A percentile compares a stretch with the other conserved stretches of the same genome.
phyloP scores from a whole-genome alignment of 805 yeast species.

The Pichia eremophila region DNA sequence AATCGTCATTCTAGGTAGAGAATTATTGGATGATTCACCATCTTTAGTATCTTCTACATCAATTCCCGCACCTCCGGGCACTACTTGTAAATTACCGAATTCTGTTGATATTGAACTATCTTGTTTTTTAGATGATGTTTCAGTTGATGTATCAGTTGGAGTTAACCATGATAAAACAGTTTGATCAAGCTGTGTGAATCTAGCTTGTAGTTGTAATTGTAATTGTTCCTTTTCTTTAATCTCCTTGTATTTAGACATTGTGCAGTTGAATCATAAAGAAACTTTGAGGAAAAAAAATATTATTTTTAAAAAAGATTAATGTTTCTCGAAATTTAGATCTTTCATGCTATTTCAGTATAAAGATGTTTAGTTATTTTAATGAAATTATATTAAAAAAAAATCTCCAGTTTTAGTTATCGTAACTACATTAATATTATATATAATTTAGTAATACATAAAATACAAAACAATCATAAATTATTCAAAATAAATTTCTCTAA shows the following conservation, averaged over 20 bases:
- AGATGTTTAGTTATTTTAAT: too few species aligned
- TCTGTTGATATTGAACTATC: background rate
- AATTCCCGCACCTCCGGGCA: conserved; percentile 24
- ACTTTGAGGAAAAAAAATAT: too few species aligned
- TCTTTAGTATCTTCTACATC: conserved; percentile 4
- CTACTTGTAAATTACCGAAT: conserved; percentile 6
- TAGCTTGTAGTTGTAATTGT: conserved; percentile 37
- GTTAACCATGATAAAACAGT: conserved; percentile 33
- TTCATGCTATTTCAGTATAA: too few species aligned
- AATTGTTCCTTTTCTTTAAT: conserved; percentile 38
- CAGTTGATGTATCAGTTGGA: background rate
- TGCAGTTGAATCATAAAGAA: too few species aligned
- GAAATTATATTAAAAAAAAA: too few species aligned
- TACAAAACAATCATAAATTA: background rate
- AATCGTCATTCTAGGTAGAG: conserved; percentile 1
- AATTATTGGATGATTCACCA: background rate
- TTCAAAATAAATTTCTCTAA: conserved; percentile 5
- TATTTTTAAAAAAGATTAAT: background rate
- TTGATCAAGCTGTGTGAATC: conserved; percentile 29
- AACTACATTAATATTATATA: too few species aligned
- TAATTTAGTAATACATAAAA: too few species aligned
- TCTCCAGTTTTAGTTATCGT: too few species aligned
- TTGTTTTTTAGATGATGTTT: background rate
- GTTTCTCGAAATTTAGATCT: too few species aligned
- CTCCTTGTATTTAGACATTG: conserved; percentile 28